Evolutionary conservation across 2,329 filamentous ascomycete genomes (phyloP), one percentile per base, ranked within the genome.

Genomic region (Cylindrodendrum hubeiense): DNA sequence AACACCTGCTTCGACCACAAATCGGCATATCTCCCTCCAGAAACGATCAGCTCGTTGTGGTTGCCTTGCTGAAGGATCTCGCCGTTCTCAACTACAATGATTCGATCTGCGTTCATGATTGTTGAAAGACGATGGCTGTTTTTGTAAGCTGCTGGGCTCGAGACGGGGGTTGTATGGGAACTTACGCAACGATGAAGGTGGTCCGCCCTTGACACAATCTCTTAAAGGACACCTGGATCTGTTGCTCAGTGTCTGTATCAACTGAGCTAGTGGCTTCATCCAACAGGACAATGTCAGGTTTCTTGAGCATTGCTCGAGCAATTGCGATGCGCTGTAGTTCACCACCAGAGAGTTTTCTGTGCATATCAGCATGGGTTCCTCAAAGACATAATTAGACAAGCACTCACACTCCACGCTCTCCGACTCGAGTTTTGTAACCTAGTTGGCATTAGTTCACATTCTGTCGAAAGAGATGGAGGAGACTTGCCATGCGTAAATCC

Each of bases 241-340:
- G 87, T 60, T 89, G 87, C 76, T 92, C 90, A 2, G 89, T 91
- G 34, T 90, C 87, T 0, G 90, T 90, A 66, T 93, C 90, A 63
- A 95, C 90, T 7, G 92, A 90, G 39, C 91, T 93, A 4, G 93
- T 94, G 1, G 93, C 90, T 77, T 95, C 93, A 69, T 95, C 93
- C 1, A 95, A 85, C 41, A 95, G 85, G 10, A 95, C 88, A 65
- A 95, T 90, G 60, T 93, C 89, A 0, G 93, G 92, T 63, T 87
- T 86, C 78, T 93, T 93, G 68, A 95, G 81, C 51, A 95, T 86
- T 1, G 92, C 91, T 26, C 92, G 87, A 8, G 90, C 90, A 74
- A 91, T 91, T 5, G 90, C 89, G 28, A 91, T 85, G 50, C 90
- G 86, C 71, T 92, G 90, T 6, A 91, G 78, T 74, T 92, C 89